Percentiles rank a stretch among this genome's conserved stretches.
Evolutionary conservation across 305 asterid genomes (phyloP).

Genomic region (Solanum hybrid): DNA sequence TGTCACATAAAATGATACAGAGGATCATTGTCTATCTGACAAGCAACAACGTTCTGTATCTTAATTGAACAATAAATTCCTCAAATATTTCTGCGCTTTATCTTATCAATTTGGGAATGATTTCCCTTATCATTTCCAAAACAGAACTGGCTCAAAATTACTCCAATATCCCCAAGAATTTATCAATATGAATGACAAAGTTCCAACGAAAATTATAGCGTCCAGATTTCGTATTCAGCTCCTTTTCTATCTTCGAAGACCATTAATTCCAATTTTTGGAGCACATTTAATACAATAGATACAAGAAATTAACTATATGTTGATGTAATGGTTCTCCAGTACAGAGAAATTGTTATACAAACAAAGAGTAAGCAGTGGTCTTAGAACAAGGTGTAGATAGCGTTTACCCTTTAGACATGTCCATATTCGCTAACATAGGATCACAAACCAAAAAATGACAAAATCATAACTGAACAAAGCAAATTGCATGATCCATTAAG

Average conservation of each 20-base stretch:
- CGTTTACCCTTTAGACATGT: background rate
- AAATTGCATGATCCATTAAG: background rate
- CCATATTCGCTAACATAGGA: background rate
- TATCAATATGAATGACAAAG: background rate
- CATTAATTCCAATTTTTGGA: background rate
- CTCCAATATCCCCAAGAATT: background rate
- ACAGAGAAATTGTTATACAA: background rate
- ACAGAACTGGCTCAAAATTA: background rate
- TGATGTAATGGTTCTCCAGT: background rate
- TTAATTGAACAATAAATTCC: background rate
- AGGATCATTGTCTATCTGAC: background rate
- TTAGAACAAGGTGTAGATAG: background rate
- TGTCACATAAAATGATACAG: background rate
- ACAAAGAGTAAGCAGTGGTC: background rate
- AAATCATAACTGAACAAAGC: background rate
- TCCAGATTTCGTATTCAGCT: background rate
- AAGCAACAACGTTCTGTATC: background rate
- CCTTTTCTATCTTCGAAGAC: constrained; percentile 3
- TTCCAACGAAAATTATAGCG: background rate
- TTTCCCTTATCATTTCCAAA: background rate
- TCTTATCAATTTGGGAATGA: background rate
- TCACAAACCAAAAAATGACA: background rate
- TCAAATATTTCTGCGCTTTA: background rate
- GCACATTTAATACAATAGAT: background rate
- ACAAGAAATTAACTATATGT: background rate